phyloP scores from a whole-genome alignment of 441 rosid species.

The Adansonia rubrostipa region DNA sequence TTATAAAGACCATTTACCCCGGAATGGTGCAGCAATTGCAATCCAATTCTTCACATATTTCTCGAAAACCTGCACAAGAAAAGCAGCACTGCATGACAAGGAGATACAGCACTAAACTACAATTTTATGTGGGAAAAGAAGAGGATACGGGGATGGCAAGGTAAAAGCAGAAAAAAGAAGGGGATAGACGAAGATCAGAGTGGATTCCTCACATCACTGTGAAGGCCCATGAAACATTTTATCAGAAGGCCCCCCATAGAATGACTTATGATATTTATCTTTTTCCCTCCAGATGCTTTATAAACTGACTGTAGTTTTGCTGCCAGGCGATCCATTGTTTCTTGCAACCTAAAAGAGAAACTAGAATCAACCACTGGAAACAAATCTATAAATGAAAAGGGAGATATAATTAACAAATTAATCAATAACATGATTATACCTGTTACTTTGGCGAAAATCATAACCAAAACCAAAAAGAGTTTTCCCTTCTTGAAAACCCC shows the following conservation, averaged over 20 bases:
- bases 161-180: slow-evolving; percentile 17
- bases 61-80: slow-evolving; percentile 64
- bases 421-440: slow-evolving; percentile 42
- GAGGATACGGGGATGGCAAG: slow-evolving; percentile 2
- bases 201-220: slow-evolving; percentile 60
- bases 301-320: slow-evolving; percentile 65
- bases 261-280: slow-evolving; percentile 86
- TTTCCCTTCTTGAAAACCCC: slow-evolving; percentile 96
- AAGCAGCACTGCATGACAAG: not conserved
- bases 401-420: not conserved
- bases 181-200: not conserved
- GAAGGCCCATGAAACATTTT: slow-evolving; percentile 91
- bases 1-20: slow-evolving; percentile 48
- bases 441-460: slow-evolving; percentile 97
- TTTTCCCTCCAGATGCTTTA: slow-evolving; percentile 87
- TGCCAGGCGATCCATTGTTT: slow-evolving; percentile 69
- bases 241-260: slow-evolving; percentile 96
- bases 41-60: slow-evolving; percentile 94
- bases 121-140: slow-evolving; percentile 2
- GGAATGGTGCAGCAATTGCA: slow-evolving; percentile 93
- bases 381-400: not conserved
- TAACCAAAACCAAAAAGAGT: slow-evolving; percentile 95
- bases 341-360: slow-evolving; percentile 57
- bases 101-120: no score
- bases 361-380: slow-evolving; percentile 23